Evolutionary conservation across 2,329 filamentous ascomycete genomes (phyloP).

Genomic region (Aureobasidium uvarum): DNA sequence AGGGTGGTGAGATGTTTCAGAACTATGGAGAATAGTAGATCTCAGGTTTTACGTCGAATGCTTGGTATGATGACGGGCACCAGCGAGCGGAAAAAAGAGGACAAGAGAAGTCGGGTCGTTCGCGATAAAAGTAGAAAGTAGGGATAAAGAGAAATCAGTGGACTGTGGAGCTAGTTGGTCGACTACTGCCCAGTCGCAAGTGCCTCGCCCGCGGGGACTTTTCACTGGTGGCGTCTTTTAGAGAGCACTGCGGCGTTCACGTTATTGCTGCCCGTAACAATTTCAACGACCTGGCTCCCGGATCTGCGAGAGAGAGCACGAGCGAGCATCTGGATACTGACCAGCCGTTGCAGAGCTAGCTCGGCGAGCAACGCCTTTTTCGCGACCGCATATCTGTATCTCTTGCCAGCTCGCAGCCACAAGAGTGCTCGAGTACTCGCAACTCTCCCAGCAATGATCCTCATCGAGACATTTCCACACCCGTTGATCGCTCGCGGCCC

Average conservation of each 20-base stretch:
- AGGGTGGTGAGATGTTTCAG: constrained; percentile 12
- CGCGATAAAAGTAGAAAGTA: constrained; percentile 22
- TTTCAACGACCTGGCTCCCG: constrained; percentile 24
- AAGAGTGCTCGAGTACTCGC: not conserved
- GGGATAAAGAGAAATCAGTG: constrained; percentile 22
- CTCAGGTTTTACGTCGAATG: constrained; percentile 4
- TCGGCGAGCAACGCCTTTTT: not conserved
- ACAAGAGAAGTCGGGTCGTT: constrained; percentile 19
- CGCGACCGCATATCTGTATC: not conserved
- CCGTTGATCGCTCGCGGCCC: constrained; percentile 24
- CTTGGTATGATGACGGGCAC: constrained; percentile 6
- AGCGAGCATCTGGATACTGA: constrained; percentile 1
- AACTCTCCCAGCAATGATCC: constrained; percentile 6
- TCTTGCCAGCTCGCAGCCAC: not conserved
- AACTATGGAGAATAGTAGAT: constrained; percentile 2
- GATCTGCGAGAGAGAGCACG: constrained; percentile 17
- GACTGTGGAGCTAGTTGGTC: constrained; percentile 18
- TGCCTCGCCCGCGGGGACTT: constrained; percentile 23
- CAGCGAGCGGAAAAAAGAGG: constrained; percentile 18
- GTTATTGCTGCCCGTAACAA: constrained; percentile 24
- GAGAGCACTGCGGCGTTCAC: constrained; percentile 12
- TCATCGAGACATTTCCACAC: constrained; percentile 21
- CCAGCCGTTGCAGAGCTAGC: not conserved
- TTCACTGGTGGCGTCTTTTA: constrained; percentile 17
- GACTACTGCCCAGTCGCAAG: constrained; percentile 22